Base-by-base conservation (phyloP, 2,329 filamentous ascomycete species). In the Alternaria sp. region DNA sequence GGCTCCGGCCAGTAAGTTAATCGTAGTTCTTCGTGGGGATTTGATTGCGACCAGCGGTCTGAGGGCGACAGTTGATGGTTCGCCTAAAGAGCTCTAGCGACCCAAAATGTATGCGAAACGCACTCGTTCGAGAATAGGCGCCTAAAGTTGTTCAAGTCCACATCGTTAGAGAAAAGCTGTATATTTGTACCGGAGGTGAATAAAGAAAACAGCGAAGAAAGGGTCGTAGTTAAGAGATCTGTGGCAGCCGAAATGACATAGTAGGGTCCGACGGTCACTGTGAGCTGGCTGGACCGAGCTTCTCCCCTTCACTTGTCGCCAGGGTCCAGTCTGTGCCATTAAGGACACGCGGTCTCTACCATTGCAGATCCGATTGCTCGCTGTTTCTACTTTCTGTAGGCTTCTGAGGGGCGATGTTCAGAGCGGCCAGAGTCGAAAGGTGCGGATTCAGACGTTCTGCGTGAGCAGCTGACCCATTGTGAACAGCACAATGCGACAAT, bases 221-320 rank as follows among this genome's bases (percentile, higher is more conserved):
- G 51, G 25, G 25, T 18, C 11, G 21, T 41, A 21, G 23, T 26
- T 30, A 3, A 8, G 23, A 26, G 20, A 55, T 55, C 53, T 25
- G 12, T 26, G 15, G 28, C 33, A 44, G 33, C 30, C 20, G 21
- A 44, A 44, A 44, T 25, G 25, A 15, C 21, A n/a, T 15, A 28
- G 53, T 55, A 41, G 53, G 41, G 15, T 55, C 21, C 15, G 37
- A 55, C 30, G 21, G 53, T 55, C 33, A 28, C 41, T 26, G 25
- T 23, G 53, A 55, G 30, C n/a, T 55, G 30, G 37, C 20, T 55
- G 53, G 25, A 60, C 44, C 45, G 45, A 53, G 55, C 55, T 60
- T 54, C 51, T 57, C 58, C 33, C 28, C 20, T 55, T 55, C 23
- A 55, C 53, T 53, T 2, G 1, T 20, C 20, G 9, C 49, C 33